Percentiles rank a stretch among this genome's conserved stretches.
Conservation (phyloP, 768 basidiomycete species). For the Agaricus blazei region DNA sequence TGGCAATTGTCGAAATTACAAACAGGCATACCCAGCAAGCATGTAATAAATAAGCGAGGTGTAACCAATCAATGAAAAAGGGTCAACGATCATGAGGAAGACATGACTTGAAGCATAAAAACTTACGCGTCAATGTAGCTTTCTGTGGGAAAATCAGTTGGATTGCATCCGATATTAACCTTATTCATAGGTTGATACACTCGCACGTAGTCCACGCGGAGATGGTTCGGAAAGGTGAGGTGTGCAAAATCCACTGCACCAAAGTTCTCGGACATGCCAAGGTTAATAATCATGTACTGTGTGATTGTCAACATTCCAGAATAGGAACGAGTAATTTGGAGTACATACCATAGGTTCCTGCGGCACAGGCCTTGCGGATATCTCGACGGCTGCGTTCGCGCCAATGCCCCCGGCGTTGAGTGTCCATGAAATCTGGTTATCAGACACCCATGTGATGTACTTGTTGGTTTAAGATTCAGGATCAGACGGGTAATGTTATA, state of each 20-base stretch:
- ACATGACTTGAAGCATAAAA: background rate
- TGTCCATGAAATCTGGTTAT: constrained; percentile 66
- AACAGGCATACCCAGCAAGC: background rate
- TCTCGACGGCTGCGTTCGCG: constrained; percentile 50
- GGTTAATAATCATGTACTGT: constrained; percentile 74
- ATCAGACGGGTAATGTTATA: background rate
- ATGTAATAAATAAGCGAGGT: background rate
- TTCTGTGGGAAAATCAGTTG: constrained; percentile 53
- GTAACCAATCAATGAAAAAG: background rate
- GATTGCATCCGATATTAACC: constrained; percentile 67
- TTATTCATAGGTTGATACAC: constrained; percentile 59
- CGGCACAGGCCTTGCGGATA: constrained; percentile 60
- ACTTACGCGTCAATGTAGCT: constrained; percentile 58
- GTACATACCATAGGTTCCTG: constrained; percentile 75
- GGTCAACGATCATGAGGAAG: background rate
- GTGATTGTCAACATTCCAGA: constrained; percentile 21
- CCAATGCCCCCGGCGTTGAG: constrained; percentile 61
- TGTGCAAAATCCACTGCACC: constrained; percentile 60
- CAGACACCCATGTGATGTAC: constrained; percentile 82
- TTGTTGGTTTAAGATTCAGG: constrained; percentile 15
- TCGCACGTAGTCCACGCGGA: constrained; percentile 43
- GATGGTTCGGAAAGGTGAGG: constrained; percentile 55
- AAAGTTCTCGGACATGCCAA: constrained; percentile 80
- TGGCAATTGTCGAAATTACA: background rate
- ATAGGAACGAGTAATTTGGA: constrained; percentile 1